Percentiles rank a stretch among this genome's conserved stretches.
These are phyloP conservation scores for Camillea tinctor DNA, from an alignment of 2,329 filamentous ascomycete species.

Conservation along the genomic window DNA sequence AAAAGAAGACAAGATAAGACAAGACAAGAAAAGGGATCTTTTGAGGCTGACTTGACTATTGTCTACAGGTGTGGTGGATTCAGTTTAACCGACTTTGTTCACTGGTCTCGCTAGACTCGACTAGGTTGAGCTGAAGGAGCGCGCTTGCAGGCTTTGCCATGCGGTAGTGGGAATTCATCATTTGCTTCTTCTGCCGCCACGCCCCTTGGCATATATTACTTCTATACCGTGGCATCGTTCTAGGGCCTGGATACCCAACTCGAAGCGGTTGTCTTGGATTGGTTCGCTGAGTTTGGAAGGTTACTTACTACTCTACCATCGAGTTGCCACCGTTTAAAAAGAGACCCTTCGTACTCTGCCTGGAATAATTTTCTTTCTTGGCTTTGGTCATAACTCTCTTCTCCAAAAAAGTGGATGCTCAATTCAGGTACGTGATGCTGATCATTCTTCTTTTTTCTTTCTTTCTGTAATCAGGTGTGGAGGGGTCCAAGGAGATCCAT, in stretches of 20 bases:
- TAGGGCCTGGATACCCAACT: neutral
- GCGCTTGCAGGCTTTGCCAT: neutral
- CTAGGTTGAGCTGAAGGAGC: neutral
- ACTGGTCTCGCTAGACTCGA: neutral
- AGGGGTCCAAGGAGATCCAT: conserved; percentile 10
- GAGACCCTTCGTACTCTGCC: conserved; percentile 1
- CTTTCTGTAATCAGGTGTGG: neutral
- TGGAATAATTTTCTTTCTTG: conserved; percentile 13
- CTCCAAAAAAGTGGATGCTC: neutral
- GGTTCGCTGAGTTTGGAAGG: neutral
- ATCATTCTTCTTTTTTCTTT: conserved; percentile 1
- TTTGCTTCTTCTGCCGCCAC: neutral
- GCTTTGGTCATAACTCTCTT: conserved; percentile 17
- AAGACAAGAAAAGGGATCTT: neutral
- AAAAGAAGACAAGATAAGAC: neutral
- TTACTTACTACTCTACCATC: too few relatives aligned
- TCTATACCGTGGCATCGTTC: neutral
- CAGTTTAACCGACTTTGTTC: neutral
- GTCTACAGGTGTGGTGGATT: neutral
- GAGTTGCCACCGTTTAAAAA: neutral
- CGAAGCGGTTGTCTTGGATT: neutral
- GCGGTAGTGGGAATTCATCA: neutral
- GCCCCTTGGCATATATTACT: neutral
- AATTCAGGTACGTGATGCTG: neutral
- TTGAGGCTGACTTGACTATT: neutral